Evolutionary conservation across 1,284 basidiomycete genomes (phyloP), one percentile per base, ranked within the genome.

Genomic region (Leccinum cinnamomeum): DNA sequence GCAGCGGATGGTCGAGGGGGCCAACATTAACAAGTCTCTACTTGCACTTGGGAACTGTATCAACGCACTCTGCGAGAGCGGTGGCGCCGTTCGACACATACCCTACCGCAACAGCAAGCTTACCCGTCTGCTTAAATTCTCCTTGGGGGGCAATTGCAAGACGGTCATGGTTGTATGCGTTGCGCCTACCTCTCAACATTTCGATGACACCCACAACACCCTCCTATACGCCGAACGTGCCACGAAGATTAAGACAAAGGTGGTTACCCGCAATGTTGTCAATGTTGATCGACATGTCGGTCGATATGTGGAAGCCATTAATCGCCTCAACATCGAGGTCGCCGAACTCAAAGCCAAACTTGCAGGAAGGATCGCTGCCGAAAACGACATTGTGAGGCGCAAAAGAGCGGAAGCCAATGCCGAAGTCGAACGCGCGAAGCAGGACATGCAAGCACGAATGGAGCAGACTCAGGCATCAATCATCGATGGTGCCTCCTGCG

Each of bases 151-250:
- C 14, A 98, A 98, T 76, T 98, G 96, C 83, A 94, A 96, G 78
- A 98, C 96, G 0, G 94, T 97, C 72, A 96, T 97, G 94, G 94
- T 98, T 65, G 96, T 98, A 62, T 98, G 96, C 75, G 83, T 98
- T 59, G 95, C 95, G 2, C 96, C 96, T 1, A 94, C 94, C 16
- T 96, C 94, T 46, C 85, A 86, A 35, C 95, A 98, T 77, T 97
- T 97, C 72, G 96, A 98, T 73, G 96, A 98, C 75, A 98, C 96
- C 30, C 94, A 97, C 75, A 98, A 98, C 75, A 97, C 96, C 0
- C 88, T 98, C 53, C 82, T 96, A 61, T 98, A 97, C 76, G 96
- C 96, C 14, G 95, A 98, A 72, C 89, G 94, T 55, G 95, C 96
- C 20, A 97, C 97, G 64, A 94, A 95, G 79, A 97, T 98, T 79